Percentiles rank a stretch among this genome's conserved stretches.
Conservation (phyloP, 2,329 filamentous ascomycete genomes). For the Aspergillus ochraceoroseus region DNA sequence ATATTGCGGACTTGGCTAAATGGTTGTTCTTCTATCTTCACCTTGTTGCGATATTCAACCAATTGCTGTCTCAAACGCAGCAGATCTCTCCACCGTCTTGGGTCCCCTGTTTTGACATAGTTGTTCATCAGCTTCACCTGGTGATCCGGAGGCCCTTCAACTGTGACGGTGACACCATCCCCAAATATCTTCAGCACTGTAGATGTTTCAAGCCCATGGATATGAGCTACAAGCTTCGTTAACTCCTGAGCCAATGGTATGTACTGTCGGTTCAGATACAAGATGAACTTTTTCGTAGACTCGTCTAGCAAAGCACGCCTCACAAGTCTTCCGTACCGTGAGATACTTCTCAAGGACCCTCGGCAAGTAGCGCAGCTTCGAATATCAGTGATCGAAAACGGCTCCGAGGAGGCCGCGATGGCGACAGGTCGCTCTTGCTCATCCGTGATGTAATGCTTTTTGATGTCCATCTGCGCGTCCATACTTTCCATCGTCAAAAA, state of each 20-base stretch:
- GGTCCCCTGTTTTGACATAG: constrained; percentile 23
- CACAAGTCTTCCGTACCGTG: constrained; percentile 43
- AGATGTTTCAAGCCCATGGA: constrained; percentile 21
- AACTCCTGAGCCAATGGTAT: constrained; percentile 39
- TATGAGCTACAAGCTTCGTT: constrained; percentile 18
- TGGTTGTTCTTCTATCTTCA: constrained; percentile 39
- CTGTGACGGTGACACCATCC: constrained; percentile 15
- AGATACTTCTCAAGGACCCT: constrained; percentile 52
- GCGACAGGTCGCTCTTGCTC: constrained; percentile 23
- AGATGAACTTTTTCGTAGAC: constrained; percentile 60
- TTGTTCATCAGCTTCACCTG: constrained; percentile 26
- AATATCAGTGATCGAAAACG: constrained; percentile 50
- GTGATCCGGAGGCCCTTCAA: constrained; percentile 19
- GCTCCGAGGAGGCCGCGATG: constrained; percentile 33
- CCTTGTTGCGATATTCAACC: constrained; percentile 27
- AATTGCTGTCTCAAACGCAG: constrained; percentile 28
- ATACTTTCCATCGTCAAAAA: constrained; percentile 57
- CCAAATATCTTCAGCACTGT: background rate
- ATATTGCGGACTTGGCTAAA: constrained; percentile 36
- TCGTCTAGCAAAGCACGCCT: constrained; percentile 57
- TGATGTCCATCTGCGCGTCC: constrained; percentile 57
- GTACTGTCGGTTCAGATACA: constrained; percentile 47
- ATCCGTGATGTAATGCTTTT: constrained; percentile 28
- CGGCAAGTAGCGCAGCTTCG: constrained; percentile 58
- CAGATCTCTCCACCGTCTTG: constrained; percentile 21